A percentile compares a stretch with the other conserved stretches of the same genome.
Conservation (phyloP, 371 early-diverging fungal genomes). For the Apophysomyces ossiformis region DNA sequence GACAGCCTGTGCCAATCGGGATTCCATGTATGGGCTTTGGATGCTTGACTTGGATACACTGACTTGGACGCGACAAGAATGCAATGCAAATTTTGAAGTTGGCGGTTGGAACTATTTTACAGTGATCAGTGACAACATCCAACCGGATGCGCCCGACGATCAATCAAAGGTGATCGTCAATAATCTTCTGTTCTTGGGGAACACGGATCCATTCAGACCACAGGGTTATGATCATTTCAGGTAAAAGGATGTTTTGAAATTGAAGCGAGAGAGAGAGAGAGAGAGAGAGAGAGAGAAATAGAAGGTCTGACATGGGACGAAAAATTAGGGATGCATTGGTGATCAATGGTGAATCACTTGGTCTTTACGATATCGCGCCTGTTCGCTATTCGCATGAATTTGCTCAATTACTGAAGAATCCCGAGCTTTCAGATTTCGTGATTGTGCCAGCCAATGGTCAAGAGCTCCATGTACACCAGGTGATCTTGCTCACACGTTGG, state of each 20-base stretch:
- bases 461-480: slow-evolving; percentile 65
- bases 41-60: slow-evolving; percentile 66
- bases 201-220: slow-evolving; percentile 58
- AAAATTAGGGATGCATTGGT: slow-evolving; percentile 51
- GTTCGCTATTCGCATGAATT: slow-evolving; percentile 52
- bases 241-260: slow-evolving; percentile 17
- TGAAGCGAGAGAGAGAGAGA: too few relatives aligned
- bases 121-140: slow-evolving; percentile 35
- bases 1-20: slow-evolving; percentile 14
- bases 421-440: slow-evolving; percentile 67
- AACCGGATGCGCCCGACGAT: slow-evolving; percentile 22
- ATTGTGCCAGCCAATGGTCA: slow-evolving; percentile 53
- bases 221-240: slow-evolving; percentile 68
- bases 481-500: slow-evolving; percentile 74
- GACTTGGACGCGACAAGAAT: slow-evolving; percentile 64
- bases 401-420: slow-evolving; percentile 56
- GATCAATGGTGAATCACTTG: slow-evolving; percentile 62
- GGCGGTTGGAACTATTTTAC: slow-evolving; percentile 74
- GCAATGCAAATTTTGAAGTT: slow-evolving; percentile 54
- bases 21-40: slow-evolving; percentile 64
- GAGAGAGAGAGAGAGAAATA: too few relatives aligned
- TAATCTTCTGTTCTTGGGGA: slow-evolving; percentile 57
- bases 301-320: background rate
- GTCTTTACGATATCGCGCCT: slow-evolving; percentile 60
- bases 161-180: slow-evolving; percentile 26